phyloP scores from a whole-genome alignment of 306 rosid genomes.

The Castanea crenata region DNA sequence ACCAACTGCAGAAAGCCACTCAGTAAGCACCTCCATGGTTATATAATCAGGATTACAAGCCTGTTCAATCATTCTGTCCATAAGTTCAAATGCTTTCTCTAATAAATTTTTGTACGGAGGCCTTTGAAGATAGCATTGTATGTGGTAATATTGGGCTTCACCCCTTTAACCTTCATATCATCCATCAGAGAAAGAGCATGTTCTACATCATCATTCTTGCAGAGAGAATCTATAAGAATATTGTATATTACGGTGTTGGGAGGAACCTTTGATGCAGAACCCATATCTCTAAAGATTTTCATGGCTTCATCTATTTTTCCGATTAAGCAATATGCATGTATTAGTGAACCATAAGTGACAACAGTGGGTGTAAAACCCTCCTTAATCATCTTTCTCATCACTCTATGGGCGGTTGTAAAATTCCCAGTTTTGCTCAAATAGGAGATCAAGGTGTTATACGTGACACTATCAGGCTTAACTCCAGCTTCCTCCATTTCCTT shows the following conservation, averaged over 20 bases:
- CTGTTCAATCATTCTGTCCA: constrained; percentile 65
- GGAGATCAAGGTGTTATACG: constrained; percentile 74
- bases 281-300: constrained; percentile 58
- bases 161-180: constrained; percentile 56
- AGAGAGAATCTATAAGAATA: constrained; percentile 58
- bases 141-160: constrained; percentile 53
- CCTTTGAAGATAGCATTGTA: constrained; percentile 66
- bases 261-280: constrained; percentile 42
- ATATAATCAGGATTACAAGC: constrained; percentile 65
- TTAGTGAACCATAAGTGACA: constrained; percentile 67
- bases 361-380: constrained; percentile 59
- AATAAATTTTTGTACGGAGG: constrained; percentile 43
- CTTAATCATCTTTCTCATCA: constrained; percentile 55
- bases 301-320: constrained; percentile 51
- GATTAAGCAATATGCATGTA: constrained; percentile 64
- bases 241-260: constrained; percentile 68
- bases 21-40: constrained; percentile 74
- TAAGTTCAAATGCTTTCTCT: constrained; percentile 51
- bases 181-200: constrained; percentile 54
- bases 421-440: constrained; percentile 59
- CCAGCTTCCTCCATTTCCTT: constrained; percentile 63
- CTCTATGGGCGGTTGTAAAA: constrained; percentile 30
- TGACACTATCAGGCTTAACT: constrained; percentile 60
- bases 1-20: constrained; percentile 65
- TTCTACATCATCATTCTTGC: constrained; percentile 51